Base-by-base conservation (phyloP, 331 rosid species). In the Erythrophleum ivorense region DNA sequence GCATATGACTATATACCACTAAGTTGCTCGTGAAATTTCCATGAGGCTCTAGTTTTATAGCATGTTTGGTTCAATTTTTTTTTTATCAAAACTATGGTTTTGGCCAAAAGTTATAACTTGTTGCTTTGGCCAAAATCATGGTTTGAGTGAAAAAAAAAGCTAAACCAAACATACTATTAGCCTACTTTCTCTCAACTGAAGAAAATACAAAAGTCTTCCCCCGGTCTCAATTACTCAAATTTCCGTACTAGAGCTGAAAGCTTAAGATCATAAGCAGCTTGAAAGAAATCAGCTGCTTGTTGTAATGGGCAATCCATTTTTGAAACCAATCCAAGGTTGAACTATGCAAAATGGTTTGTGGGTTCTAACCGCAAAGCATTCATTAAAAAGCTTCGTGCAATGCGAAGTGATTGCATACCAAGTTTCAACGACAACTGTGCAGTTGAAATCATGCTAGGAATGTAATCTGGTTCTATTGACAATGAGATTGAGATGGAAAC, bases 251-350 rank as follows among this genome's bases (percentile, higher is more conserved):
- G 97, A 86, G 92, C 89, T 38, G 97, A 89, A 40, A 84, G 71
- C 80, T 89, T 67, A 64, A 90, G 89, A 74, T 91, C 97, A 79
- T 82, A 85, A 29, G 98, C 94, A 72, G 97, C 97, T 84, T 90
- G 98, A 85, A 95, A 93, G 86, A 86, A 90, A 53, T 90, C 94
- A 45, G 95, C 97, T 50, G 97, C 97, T 84, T 90, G 89, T 78
- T 84, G 92, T 57, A 86, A 70, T 2, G 86, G 82, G 75, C 95
- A 97, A 82, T 93, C 97, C 88, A 62, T 82, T 85, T 89, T 91
- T 0, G 91, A 87, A 71, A 90, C 83, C 77, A 88, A 10, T 77
- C 97, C 97, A 10, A 95, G 97, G 78, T 88, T 82, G 75, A 89
- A 87, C 97, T 97, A 95, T 1, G 97, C 91, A 54, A 78, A 82